Conservation (phyloP, 2,329 filamentous ascomycete species). For the Penicillium sp. region DNA sequence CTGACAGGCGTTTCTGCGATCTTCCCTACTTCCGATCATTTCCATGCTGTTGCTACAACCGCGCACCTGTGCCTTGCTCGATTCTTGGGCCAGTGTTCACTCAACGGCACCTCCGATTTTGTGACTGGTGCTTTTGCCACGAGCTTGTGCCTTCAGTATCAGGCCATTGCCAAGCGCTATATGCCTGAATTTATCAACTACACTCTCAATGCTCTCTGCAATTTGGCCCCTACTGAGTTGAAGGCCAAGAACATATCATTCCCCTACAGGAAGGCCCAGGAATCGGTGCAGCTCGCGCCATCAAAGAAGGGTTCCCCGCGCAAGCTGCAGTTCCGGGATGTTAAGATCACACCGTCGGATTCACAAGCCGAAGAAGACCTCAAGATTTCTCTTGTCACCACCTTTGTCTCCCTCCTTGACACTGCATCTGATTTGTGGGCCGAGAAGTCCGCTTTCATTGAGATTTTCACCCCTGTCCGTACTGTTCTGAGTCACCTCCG, state of each 20-base stretch:
- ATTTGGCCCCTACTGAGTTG: slow-evolving; percentile 61
- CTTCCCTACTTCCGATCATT: slow-evolving; percentile 96
- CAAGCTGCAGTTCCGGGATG: slow-evolving; percentile 63
- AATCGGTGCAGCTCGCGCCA: slow-evolving; percentile 52
- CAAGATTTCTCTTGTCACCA: slow-evolving; percentile 63
- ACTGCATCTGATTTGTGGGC: slow-evolving; percentile 73
- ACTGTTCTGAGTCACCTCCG: slow-evolving; percentile 64
- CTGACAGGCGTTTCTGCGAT: slow-evolving; percentile 80
- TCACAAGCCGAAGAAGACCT: slow-evolving; percentile 39
- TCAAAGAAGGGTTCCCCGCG: slow-evolving; percentile 42
- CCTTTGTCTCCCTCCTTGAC: slow-evolving; percentile 66
- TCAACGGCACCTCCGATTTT: slow-evolving; percentile 66
- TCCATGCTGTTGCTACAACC: slow-evolving; percentile 91
- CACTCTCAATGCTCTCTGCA: slow-evolving; percentile 70
- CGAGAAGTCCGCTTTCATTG: slow-evolving; percentile 70
- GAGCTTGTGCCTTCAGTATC: slow-evolving; percentile 78
- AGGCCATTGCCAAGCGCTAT: slow-evolving; percentile 79
- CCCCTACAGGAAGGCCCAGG: slow-evolving; percentile 60
- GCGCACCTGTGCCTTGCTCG: slow-evolving; percentile 81
- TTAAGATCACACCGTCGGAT: slow-evolving; percentile 31
- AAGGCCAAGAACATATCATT: slow-evolving; percentile 57
- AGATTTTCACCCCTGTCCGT: slow-evolving; percentile 71
- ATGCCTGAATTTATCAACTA: slow-evolving; percentile 88
- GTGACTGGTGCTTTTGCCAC: slow-evolving; percentile 76
- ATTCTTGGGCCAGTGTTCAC: slow-evolving; percentile 77